A percentile compares a stretch with the other conserved stretches of the same genome.
Conservation (phyloP, 2,329 filamentous ascomycete genomes). For the Fusarium succisae region DNA sequence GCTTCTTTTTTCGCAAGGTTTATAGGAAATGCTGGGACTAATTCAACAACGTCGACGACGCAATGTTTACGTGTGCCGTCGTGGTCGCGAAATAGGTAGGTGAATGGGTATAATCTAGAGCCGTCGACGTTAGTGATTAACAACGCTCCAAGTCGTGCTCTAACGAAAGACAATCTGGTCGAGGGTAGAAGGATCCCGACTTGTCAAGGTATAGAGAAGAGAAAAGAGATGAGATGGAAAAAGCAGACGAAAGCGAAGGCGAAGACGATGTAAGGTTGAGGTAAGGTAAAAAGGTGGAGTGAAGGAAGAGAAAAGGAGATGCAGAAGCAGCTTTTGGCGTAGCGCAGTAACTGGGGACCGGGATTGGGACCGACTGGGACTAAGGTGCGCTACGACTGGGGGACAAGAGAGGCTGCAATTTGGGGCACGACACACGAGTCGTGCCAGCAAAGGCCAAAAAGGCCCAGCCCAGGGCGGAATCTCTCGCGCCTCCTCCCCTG, state of each 20-base stretch:
- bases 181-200: conserved; percentile 21
- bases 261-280: conserved; percentile 36
- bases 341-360: conserved; percentile 33
- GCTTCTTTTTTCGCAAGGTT: conserved; percentile 29
- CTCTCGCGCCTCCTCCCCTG: conserved; percentile 45
- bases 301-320: conserved; percentile 46
- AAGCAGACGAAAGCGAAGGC: conserved; percentile 30
- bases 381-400: conserved; percentile 15
- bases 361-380: not conserved
- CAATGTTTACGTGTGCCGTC: conserved; percentile 29
- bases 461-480: conserved; percentile 44
- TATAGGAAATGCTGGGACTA: conserved; percentile 16
- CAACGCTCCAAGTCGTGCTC: conserved; percentile 31
- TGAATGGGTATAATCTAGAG: conserved; percentile 13
- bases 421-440: conserved; percentile 46
- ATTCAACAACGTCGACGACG: conserved; percentile 26
- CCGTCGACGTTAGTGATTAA: conserved; percentile 27
- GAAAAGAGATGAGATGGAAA: conserved; percentile 36
- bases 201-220: conserved; percentile 36
- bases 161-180: conserved; percentile 31
- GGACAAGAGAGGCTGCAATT: conserved; percentile 42
- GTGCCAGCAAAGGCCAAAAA: conserved; percentile 44
- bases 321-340: conserved; percentile 43
- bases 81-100: conserved; percentile 15
- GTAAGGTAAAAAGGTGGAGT: conserved; percentile 35